A percentile compares a stretch with the other conserved stretches of the same genome.
These are phyloP conservation scores for Diutina rugosa DNA, from an alignment of 1,139 yeast genomes.

Conservation along the genomic window DNA sequence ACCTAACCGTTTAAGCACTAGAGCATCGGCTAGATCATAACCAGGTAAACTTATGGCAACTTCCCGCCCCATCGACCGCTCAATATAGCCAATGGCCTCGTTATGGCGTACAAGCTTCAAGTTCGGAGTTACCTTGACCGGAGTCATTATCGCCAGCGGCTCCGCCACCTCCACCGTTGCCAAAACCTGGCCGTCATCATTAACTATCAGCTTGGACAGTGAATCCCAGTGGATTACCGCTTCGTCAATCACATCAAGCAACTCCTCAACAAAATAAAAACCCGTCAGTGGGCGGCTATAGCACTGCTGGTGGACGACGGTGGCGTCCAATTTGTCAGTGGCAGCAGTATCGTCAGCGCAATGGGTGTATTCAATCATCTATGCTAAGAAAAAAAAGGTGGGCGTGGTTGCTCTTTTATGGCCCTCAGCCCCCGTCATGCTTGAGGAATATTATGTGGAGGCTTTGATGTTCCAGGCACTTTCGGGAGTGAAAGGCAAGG, in stretches of 20 bases:
- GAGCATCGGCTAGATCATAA: background rate
- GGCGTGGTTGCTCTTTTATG: background rate
- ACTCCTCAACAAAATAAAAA: background rate
- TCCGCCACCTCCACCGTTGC: background rate
- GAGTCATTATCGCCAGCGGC: background rate
- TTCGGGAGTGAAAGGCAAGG: too few species aligned
- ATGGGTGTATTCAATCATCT: background rate
- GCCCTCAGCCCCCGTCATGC: background rate
- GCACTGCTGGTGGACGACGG: background rate
- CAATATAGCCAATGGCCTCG: background rate
- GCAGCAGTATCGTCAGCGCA: background rate
- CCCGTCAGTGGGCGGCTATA: background rate
- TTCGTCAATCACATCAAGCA: background rate
- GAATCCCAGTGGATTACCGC: background rate
- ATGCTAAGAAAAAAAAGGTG: background rate
- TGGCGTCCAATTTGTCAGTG: background rate
- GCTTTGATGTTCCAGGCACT: too few species aligned
- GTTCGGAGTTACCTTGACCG: background rate
- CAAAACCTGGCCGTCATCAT: background rate
- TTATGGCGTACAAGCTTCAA: background rate
- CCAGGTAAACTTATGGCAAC: background rate
- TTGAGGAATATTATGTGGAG: too few species aligned
- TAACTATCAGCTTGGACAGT: background rate
- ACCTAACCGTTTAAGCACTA: background rate
- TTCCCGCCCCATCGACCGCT: background rate